Evolutionary conservation across 2,329 filamentous ascomycete genomes (phyloP).

Genomic region (Cyclaneusma minus): DNA sequence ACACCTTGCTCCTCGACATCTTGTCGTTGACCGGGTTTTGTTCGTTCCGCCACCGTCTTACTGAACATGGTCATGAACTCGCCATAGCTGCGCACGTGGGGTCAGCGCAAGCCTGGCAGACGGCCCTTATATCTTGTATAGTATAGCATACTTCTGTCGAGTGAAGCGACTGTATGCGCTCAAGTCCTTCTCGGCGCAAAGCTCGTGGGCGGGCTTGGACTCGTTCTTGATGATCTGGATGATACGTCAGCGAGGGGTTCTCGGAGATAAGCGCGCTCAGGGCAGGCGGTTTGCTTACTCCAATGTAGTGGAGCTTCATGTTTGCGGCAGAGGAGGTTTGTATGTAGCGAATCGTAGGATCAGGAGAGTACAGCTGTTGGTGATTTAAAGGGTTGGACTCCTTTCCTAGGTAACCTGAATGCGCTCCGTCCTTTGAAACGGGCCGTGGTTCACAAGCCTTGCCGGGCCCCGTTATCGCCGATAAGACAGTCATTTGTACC

Average conservation of each 20-base stretch:
- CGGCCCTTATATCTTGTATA: background rate
- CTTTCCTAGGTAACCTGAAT: no score
- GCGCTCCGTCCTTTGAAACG: no score
- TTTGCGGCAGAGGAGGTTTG: slow-evolving; percentile 20
- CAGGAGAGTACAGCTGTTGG: no score
- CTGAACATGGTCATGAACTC: slow-evolving; percentile 72
- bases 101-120: slow-evolving; percentile 1
- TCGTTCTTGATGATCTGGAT: slow-evolving; percentile 68
- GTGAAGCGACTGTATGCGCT: slow-evolving; percentile 71
- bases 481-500: no score
- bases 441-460: no score
- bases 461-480: no score
- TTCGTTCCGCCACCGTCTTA: slow-evolving; percentile 78
- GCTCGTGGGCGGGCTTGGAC: slow-evolving; percentile 58
- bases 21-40: slow-evolving; percentile 64
- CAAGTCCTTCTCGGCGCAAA: slow-evolving; percentile 64
- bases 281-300: slow-evolving; percentile 37
- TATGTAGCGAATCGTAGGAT: no score
- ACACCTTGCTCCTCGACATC: slow-evolving; percentile 70
- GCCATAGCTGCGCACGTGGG: slow-evolving; percentile 26
- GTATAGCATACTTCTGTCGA: slow-evolving; percentile 41
- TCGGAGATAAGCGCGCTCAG: slow-evolving; percentile 6
- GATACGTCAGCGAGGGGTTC: slow-evolving; percentile 11
- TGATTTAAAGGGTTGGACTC: no score
- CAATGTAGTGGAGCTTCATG: slow-evolving; percentile 84